phyloP scores from a whole-genome alignment of 1,139 yeast genomes.

The Suhomyces coccinellae region DNA sequence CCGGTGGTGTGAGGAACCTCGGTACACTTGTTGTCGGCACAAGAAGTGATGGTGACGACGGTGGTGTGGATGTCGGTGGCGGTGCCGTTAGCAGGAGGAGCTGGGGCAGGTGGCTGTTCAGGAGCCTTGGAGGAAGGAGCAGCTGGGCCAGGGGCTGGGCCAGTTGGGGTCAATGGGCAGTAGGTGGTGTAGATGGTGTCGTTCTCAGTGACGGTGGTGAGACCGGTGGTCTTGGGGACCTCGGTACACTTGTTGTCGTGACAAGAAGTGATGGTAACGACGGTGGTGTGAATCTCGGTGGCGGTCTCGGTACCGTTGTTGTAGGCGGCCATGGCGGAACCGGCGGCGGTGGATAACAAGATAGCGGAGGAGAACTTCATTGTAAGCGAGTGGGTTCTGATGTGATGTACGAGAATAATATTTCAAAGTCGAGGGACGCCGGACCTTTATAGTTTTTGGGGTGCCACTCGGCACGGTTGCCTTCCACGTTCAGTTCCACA shows the following conservation, averaged over 20 bases:
- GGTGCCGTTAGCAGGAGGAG: constrained; percentile 11
- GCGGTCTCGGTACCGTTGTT: constrained; percentile 1
- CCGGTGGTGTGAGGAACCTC: constrained; percentile 32
- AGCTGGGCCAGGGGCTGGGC: constrained; percentile 1
- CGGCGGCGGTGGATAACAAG: constrained; percentile 25
- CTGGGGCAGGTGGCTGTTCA: constrained; percentile 10
- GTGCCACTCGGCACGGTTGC: not conserved
- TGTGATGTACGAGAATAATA: constrained; percentile 9
- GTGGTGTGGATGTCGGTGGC: constrained; percentile 19
- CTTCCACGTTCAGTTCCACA: not conserved
- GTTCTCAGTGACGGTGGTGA: constrained; percentile 37
- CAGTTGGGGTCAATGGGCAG: constrained; percentile 14
- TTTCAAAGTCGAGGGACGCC: not conserved
- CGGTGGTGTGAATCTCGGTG: constrained; percentile 19
- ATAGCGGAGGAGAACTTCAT: constrained; percentile 31
- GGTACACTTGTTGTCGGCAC: constrained; percentile 25
- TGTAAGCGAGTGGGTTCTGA: constrained; percentile 28
- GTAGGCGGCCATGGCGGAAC: constrained; percentile 18
- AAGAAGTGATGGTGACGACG: constrained; percentile 28
- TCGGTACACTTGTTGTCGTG: constrained; percentile 35
- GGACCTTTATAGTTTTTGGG: constrained; percentile 6
- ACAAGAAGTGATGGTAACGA: constrained; percentile 49
- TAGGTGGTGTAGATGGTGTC: constrained; percentile 17
- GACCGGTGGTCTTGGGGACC: constrained; percentile 40
- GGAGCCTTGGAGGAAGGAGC: constrained; percentile 11